Percentiles rank a stretch among this genome's conserved stretches.
Evolutionary conservation across 148 eudicot genomes (phyloP).

Genomic region (Amaranthus cruentus): DNA sequence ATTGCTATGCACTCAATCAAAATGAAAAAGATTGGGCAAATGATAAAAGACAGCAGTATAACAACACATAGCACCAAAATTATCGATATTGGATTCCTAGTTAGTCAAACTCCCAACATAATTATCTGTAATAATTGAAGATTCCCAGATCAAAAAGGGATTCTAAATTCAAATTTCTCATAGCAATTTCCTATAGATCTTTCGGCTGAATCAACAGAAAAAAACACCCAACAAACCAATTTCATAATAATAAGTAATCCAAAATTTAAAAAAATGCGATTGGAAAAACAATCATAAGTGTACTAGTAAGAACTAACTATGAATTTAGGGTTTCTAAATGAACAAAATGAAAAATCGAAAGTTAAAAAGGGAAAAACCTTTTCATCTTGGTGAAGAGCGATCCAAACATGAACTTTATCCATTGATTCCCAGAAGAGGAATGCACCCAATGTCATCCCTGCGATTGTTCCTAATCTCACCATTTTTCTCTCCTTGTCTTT

Average conservation of each 20-base stretch:
- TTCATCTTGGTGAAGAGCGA: constrained; percentile 94
- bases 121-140: not conserved
- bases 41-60: not conserved
- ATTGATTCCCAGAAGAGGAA: constrained; percentile 84
- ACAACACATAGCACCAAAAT: not conserved
- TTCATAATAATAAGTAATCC: not conserved
- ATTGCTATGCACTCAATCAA: too few relatives aligned
- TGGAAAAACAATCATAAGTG: not conserved
- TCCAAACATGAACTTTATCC: constrained; percentile 96
- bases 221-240: not conserved
- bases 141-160: not conserved
- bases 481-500: constrained; percentile 26
- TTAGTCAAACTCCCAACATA: not conserved
- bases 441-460: constrained; percentile 81
- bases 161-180: not conserved
- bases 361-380: constrained; percentile 38
- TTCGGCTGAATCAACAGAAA: not conserved
- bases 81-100: not conserved
- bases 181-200: not conserved
- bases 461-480: constrained; percentile 68
- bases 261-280: not conserved
- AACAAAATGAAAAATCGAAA: not conserved
- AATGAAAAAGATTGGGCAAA: too few relatives aligned
- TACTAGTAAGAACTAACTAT: not conserved
- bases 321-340: constrained; percentile 19